These are phyloP conservation scores for Ceratobasidium sp. DNA, from an alignment of 1,284 basidiomycete genomes.

Conservation along the genomic window DNA sequence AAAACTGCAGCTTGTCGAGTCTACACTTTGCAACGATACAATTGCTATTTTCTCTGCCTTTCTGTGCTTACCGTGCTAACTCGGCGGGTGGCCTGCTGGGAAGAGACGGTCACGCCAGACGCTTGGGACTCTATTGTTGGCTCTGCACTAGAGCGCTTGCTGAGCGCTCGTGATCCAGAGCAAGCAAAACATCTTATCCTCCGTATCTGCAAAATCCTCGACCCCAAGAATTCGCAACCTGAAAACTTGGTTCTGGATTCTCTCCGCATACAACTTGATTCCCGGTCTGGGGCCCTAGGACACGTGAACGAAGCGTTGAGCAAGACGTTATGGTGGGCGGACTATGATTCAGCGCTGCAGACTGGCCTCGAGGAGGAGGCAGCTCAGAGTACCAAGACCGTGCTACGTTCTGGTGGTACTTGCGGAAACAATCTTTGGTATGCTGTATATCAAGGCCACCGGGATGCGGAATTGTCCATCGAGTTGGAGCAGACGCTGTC, in stretches of 20 bases:
- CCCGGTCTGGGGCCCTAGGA: background rate
- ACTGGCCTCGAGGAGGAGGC: background rate
- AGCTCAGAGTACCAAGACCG: background rate
- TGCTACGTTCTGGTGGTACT: background rate
- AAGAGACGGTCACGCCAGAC: background rate
- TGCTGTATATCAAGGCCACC: background rate
- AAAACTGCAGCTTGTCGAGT: background rate
- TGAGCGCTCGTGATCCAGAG: background rate
- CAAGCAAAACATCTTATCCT: background rate
- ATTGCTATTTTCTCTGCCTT: conserved; percentile 22
- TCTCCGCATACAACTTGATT: background rate
- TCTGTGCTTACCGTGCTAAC: conserved; percentile 1
- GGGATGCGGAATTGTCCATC: background rate
- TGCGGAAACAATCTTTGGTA: background rate
- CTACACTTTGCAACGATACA: conserved; percentile 30
- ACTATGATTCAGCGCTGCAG: background rate
- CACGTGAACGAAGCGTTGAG: background rate
- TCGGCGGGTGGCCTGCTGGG: conserved; percentile 15
- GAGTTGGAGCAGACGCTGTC: background rate
- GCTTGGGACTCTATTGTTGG: background rate
- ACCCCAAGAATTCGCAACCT: background rate
- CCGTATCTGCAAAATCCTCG: conserved; percentile 2
- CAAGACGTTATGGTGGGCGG: background rate
- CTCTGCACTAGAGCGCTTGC: background rate
- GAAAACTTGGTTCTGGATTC: background rate